These are phyloP conservation scores for Annulohypoxylon maeteangense DNA, from an alignment of 495 filamentous ascomycete species.

Conservation along the genomic window DNA sequence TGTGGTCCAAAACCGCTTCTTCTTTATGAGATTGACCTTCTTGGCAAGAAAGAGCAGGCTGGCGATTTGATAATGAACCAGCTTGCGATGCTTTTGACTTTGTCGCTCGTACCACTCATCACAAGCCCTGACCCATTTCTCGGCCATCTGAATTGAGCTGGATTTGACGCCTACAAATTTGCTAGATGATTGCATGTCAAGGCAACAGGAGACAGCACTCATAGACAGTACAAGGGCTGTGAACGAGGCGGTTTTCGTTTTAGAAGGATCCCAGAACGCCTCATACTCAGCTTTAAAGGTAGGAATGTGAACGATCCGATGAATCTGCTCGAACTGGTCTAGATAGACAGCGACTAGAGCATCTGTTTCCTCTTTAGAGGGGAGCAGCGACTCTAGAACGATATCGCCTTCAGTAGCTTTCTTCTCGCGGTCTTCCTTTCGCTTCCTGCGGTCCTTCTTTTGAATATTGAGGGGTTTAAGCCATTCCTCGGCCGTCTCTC, in stretches of 20 bases:
- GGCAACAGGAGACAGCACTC: constrained; percentile 59
- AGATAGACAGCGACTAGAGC: constrained; percentile 59
- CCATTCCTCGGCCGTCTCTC: constrained; percentile 49
- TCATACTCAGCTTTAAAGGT: constrained; percentile 58
- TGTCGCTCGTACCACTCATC: constrained; percentile 46
- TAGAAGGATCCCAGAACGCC: constrained; percentile 53
- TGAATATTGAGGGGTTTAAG: constrained; percentile 50
- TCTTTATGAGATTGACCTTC: constrained; percentile 48
- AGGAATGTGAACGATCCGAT: constrained; percentile 69
- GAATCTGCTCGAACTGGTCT: constrained; percentile 56
- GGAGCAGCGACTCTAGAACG: constrained; percentile 53
- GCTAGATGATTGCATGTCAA: constrained; percentile 68
- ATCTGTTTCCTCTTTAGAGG: constrained; percentile 59
- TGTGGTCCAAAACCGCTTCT: constrained; percentile 51
- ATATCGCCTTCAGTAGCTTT: constrained; percentile 40
- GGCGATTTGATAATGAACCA: constrained; percentile 50
- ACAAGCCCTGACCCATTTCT: constrained; percentile 48
- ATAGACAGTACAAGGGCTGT: constrained; percentile 56
- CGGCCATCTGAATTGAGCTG: constrained; percentile 43
- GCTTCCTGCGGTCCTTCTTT: constrained; percentile 46
- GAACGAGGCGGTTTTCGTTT: constrained; percentile 55
- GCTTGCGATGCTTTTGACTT: constrained; percentile 48
- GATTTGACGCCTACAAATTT: constrained; percentile 49
- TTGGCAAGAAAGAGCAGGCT: constrained; percentile 51
- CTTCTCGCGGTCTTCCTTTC: constrained; percentile 51